Percentiles rank a stretch among this genome's conserved stretches.
Evolutionary conservation across 257 asterid species (phyloP).

Genomic region (Asclepias syriaca): DNA sequence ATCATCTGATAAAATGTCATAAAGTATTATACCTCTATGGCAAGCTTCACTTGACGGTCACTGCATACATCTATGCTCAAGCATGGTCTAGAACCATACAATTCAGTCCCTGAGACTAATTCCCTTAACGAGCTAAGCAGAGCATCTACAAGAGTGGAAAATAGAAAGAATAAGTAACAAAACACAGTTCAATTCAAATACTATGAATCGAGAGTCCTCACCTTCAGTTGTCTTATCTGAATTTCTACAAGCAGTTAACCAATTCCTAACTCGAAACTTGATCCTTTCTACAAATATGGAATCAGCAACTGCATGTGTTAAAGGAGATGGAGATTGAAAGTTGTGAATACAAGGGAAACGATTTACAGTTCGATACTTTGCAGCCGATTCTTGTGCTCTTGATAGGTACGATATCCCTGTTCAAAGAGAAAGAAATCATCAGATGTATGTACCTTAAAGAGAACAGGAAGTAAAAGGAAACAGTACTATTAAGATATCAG

Average conservation of each 20-base stretch:
- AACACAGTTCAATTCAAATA: not conserved
- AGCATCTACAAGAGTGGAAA: conserved; percentile 45
- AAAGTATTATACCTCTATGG: conserved; percentile 40
- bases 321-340: conserved; percentile 31
- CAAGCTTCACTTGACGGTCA: conserved; percentile 76
- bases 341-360: conserved; percentile 22
- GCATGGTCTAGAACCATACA: conserved; percentile 77
- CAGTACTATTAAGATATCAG: not conserved
- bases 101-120: conserved; percentile 54
- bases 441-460: not conserved
- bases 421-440: conserved; percentile 16
- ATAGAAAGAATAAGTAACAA: not conserved
- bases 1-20: not conserved
- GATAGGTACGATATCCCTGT: conserved; percentile 93
- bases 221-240: conserved; percentile 52
- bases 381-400: conserved; percentile 70
- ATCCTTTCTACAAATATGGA: conserved; percentile 63
- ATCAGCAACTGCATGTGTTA: conserved; percentile 68
- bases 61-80: conserved; percentile 73
- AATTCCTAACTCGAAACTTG: conserved; percentile 61
- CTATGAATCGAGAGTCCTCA: conserved; percentile 28
- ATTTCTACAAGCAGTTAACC: conserved; percentile 55
- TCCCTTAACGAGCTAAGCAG: conserved; percentile 61
- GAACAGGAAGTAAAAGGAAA: too few species aligned
- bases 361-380: conserved; percentile 41